Evolutionary conservation across 257 asterid genomes (phyloP).

Genomic region (Coffea eugenioides): DNA sequence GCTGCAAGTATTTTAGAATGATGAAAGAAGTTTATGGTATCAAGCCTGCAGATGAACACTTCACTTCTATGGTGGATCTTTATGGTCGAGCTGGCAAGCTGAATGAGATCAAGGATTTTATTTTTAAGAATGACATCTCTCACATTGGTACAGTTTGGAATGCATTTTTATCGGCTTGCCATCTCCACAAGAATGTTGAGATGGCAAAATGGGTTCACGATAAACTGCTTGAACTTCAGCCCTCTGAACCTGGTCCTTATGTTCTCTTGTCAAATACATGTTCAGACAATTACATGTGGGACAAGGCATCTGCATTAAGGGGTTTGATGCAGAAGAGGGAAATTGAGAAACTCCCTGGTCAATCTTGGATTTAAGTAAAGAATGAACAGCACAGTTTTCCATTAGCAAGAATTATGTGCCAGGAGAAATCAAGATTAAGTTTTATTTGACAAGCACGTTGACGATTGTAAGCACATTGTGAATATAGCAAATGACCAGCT

Average conservation of each 20-base stretch:
- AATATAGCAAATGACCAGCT: background rate
- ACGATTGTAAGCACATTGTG: background rate
- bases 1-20: slow-evolving; percentile 63
- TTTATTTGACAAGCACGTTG: background rate
- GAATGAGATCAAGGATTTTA: slow-evolving; percentile 52
- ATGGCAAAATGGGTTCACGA: slow-evolving; percentile 54
- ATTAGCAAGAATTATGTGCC: background rate
- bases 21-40: slow-evolving; percentile 51
- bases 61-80: slow-evolving; percentile 71
- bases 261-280: slow-evolving; percentile 54
- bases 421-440: background rate
- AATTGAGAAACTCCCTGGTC: slow-evolving; percentile 51
- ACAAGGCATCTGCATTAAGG: slow-evolving; percentile 56
- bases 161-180: slow-evolving; percentile 54
- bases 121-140: slow-evolving; percentile 43
- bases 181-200: slow-evolving; percentile 63
- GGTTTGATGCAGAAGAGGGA: slow-evolving; percentile 47
- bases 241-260: slow-evolving; percentile 42
- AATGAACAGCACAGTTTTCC: background rate
- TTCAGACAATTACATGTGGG: slow-evolving; percentile 53
- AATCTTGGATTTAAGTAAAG: slow-evolving; percentile 56
- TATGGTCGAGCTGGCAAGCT: slow-evolving; percentile 66
- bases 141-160: slow-evolving; percentile 56
- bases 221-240: slow-evolving; percentile 52
- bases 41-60: slow-evolving; percentile 51